Base-by-base conservation (phyloP, 2,329 filamentous ascomycete species). In the Colletotrichum australisinense region DNA sequence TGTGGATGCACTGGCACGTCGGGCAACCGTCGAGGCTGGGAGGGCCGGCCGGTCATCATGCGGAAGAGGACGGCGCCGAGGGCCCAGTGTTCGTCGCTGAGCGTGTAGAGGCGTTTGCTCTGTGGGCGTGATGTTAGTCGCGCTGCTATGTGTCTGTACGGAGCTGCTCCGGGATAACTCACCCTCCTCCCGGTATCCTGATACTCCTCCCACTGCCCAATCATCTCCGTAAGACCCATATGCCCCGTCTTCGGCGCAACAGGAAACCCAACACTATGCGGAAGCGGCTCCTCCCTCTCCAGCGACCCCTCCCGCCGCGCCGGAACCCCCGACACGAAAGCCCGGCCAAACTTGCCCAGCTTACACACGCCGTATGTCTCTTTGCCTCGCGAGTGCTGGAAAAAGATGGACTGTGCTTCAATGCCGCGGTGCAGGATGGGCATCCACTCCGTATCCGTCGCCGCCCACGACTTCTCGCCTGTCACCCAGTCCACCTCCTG, bases 281-380 rank as follows among this genome's bases (percentile, higher is more conserved):
- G 30, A 1, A 67, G 56, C 24, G 70, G 67, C 49, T 35, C 60
- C 22, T 74, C 49, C 4, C 22, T 52, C 38, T 74, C 70, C 55
- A 69, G 56, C 35, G 67, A 57, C 8, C 24, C 57, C 19, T 64
- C 53, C 38, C 69, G 63, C 35, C 64, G 64, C 9, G 63, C 68
- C 49, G 79, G 77, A 57, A 86, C 83, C 55, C 81, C 81, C n/a
- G 84, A 83, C 12, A 88, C 80, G 30, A 78, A 79, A 19, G 84
- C 82, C n/a, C 77, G 77, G 56, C 80, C 77, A 67, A 87, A 88
- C 55, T 86, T 84, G 16, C 88, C 88, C 67, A 91, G 79, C 80
- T 89, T 90, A 76, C 88, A 89, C 32, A 81, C 77, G 0, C 88
- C 89, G 76, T 89, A 90, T 38, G 83, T 85, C 79, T 89, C 88